Conservation (phyloP, 1,284 basidiomycete genomes). For the Irpex sp. region DNA sequence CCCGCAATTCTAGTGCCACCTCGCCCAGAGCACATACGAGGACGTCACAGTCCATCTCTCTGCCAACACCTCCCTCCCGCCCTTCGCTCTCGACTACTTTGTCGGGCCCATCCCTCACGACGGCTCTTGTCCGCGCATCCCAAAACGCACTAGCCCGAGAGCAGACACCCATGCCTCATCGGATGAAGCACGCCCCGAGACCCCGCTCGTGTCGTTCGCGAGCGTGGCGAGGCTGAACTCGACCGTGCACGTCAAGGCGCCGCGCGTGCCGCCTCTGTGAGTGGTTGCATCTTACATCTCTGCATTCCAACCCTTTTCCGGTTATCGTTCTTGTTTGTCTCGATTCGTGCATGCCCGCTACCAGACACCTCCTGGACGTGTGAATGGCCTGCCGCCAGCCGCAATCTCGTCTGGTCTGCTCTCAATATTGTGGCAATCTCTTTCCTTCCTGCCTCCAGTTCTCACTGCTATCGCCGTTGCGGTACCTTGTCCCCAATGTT, state of each 20-base stretch:
- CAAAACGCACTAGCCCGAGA: slow-evolving; percentile 16
- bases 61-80: slow-evolving; percentile 33
- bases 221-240: slow-evolving; percentile 37
- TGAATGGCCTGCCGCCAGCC: neutral
- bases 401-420: neutral
- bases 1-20: slow-evolving; percentile 49
- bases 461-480: neutral
- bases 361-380: neutral
- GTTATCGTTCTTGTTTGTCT: neutral
- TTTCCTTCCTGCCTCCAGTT: neutral
- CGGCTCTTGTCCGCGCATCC: slow-evolving; percentile 51
- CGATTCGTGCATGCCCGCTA: neutral
- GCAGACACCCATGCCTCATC: slow-evolving; percentile 8
- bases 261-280: slow-evolving; percentile 56
- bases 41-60: slow-evolving; percentile 56
- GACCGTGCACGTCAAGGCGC: slow-evolving; percentile 45
- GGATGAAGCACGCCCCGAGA: slow-evolving; percentile 17
- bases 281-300: slow-evolving; percentile 21
- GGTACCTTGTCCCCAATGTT: neutral
- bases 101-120: slow-evolving; percentile 60
- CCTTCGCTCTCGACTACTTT: slow-evolving; percentile 69
- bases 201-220: slow-evolving; percentile 14
- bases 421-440: neutral
- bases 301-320: slow-evolving; percentile 3
- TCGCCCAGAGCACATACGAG: slow-evolving; percentile 48